phyloP scores from a whole-genome alignment of 75 land plant species.

The Larix kaempferi region DNA sequence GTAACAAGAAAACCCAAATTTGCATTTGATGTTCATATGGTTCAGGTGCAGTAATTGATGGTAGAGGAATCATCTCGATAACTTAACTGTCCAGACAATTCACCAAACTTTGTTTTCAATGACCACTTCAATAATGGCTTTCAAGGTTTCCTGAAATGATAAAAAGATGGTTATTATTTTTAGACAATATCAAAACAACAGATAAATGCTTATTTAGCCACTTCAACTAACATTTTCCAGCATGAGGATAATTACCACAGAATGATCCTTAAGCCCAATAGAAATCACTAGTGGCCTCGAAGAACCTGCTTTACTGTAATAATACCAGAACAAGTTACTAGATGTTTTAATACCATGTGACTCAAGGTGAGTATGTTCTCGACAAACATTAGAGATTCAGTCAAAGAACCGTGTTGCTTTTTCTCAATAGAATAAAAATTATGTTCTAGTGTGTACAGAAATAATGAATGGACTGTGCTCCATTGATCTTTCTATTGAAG shows the following conservation, averaged over 20 bases:
- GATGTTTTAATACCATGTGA: background rate
- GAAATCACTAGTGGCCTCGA: constrained; percentile 69
- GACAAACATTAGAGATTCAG: background rate
- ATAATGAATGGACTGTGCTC: background rate
- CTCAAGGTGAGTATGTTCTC: background rate
- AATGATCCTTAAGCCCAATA: constrained; percentile 83
- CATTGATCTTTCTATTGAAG: background rate
- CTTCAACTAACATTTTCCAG: background rate
- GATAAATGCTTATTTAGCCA: background rate
- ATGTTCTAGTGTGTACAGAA: background rate
- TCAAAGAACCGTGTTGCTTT: background rate
- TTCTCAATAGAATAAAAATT: background rate
- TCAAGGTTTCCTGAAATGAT: constrained; percentile 58
- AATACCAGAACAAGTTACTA: background rate
- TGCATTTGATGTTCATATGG: too few relatives aligned
- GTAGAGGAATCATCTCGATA: too few relatives aligned
- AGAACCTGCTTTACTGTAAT: constrained; percentile 57
- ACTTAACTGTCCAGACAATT: background rate
- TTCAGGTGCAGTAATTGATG: too few relatives aligned
- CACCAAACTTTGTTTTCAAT: constrained; percentile 14
- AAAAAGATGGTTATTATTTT: background rate
- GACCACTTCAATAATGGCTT: constrained; percentile 28
- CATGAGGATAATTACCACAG: constrained; percentile 29
- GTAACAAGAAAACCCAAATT: too few relatives aligned
- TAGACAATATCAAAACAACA: background rate